Percentiles rank a stretch among this genome's conserved stretches.
phyloP scores from a whole-genome alignment of 805 yeast genomes.

The Teunomyces stri region DNA sequence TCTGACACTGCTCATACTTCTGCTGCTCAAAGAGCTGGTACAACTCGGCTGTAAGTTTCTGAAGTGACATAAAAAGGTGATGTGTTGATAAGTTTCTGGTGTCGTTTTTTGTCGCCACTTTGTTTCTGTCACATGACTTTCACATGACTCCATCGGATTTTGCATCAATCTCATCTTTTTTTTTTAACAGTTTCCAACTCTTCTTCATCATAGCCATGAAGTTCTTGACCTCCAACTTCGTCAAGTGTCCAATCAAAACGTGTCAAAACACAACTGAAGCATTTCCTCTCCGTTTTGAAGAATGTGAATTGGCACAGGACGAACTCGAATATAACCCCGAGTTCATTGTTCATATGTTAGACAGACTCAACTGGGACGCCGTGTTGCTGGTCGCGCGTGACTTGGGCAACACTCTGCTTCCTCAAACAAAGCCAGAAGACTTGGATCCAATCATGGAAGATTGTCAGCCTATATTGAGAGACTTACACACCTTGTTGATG shows the following conservation, averaged over 20 bases:
- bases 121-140: not conserved
- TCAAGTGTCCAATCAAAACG: conserved; percentile 82
- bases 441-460: conserved; percentile 54
- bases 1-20: conserved; percentile 59
- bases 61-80: conserved; percentile 49
- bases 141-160: conserved; percentile 3
- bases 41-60: conserved; percentile 66
- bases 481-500: conserved; percentile 72
- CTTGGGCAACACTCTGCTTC: conserved; percentile 35
- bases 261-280: conserved; percentile 74
- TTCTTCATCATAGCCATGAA: conserved; percentile 56
- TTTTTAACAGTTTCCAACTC: not conserved
- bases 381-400: conserved; percentile 74
- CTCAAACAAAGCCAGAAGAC: conserved; percentile 54
- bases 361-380: conserved; percentile 88
- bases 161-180: not conserved
- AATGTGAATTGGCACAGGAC: conserved; percentile 70
- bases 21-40: conserved; percentile 60
- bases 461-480: conserved; percentile 56
- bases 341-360: conserved; percentile 71
- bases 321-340: conserved; percentile 81
- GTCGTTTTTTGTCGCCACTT: not conserved
- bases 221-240: conserved; percentile 92
- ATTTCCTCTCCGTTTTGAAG: conserved; percentile 73
- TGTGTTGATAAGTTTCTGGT: not conserved